Base-by-base conservation (phyloP, 306 rosid species). In the Medicago arabica region DNA sequence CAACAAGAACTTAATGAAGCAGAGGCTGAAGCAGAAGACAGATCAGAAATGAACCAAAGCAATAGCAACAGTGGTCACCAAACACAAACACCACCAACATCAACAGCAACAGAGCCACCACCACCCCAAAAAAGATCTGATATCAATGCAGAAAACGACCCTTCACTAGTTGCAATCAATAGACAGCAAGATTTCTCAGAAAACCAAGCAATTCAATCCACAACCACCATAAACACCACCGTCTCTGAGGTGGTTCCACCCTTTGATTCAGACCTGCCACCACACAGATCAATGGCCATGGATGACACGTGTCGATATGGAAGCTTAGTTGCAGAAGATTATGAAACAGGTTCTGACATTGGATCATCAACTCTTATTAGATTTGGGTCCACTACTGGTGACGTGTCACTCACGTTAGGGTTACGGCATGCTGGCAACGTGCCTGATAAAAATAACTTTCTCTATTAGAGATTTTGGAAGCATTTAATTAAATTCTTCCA, bases 341-440 rank as follows among this genome's bases (percentile, higher is more conserved):
- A 81, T 14, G 93, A 97, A 89, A 89, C 94, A 86, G 79, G 82
- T 4, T 47, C 53, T 73, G 78, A 84, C 74, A 83, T 83, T 43
- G 89, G 93, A 47, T 84, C 97, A 61, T 84, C 97, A 57, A 88
- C 90, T 4, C 86, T 92, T 72, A 89, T 90, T 39, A 88, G 91
- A 78, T 96, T 89, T 50, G 99, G 98, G 89, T 81, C 98, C 91
- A 87, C 92, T 11, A 21, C 84, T 7, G 94, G 99, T 69, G 99
- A 96, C 70, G 99, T 96, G 87, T 96, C 99, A 50, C 98, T 95
- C 79, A 95, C 98, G 47, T 72, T 95, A 71, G 98, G 98, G 89
- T 85, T 95, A 59, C 98, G 96, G 84, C 98, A 92, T 51, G 93
- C 96, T 60, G 98, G 98, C 13, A 88, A 92, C 81, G 76, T 86